phyloP scores from a whole-genome alignment of 441 rosid species.

The Corymbia citriodora region DNA sequence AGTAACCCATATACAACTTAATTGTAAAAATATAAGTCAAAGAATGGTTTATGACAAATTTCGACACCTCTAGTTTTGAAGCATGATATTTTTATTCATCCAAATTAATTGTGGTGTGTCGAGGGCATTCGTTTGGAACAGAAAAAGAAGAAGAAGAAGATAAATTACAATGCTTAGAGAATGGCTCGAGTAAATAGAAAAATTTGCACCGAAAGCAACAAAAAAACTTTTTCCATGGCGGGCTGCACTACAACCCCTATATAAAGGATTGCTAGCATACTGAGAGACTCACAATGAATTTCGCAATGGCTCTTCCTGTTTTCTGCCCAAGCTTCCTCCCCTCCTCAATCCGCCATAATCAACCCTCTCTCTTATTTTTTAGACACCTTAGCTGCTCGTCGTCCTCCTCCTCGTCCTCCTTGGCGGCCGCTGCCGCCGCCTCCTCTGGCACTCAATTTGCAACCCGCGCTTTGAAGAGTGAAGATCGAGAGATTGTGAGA shows the following conservation, averaged over 20 bases:
- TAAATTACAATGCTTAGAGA: background rate
- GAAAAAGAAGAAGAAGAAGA: background rate
- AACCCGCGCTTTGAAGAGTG: background rate
- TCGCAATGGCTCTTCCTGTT: background rate
- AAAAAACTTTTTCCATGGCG: background rate
- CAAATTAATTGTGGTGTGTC: background rate
- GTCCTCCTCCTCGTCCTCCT: background rate
- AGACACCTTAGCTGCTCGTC: background rate
- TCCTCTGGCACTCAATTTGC: background rate
- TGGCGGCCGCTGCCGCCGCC: no score
- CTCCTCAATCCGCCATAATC: background rate
- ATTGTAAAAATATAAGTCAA: background rate
- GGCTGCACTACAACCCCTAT: background rate
- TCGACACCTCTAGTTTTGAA: background rate
- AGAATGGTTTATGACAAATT: background rate
- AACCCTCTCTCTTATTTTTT: background rate
- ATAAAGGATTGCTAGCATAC: background rate
- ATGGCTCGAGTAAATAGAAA: background rate
- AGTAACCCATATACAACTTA: background rate
- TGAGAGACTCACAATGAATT: background rate
- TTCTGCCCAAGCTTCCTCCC: background rate
- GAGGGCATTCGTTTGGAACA: background rate
- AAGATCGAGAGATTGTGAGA: background rate
- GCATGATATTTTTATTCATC: background rate
- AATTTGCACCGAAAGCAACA: background rate